Evolutionary conservation across 352 stramenopile genomes (phyloP).

Genomic region (Hyaloperonospora arabidopsidis): DNA sequence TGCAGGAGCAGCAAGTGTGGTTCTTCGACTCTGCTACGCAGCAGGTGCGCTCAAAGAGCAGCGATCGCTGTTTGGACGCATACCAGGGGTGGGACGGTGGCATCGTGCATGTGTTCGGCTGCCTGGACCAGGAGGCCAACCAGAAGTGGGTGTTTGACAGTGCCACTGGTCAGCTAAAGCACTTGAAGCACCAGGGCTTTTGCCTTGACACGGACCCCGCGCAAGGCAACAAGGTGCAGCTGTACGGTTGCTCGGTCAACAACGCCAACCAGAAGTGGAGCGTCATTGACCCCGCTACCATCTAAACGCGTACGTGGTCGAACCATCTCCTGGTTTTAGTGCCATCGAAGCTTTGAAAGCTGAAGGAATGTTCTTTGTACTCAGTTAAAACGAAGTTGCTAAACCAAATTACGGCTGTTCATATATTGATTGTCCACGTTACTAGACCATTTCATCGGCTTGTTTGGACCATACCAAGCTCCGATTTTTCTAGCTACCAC

Average conservation of each 20-base stretch:
- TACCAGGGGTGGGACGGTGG: conserved; percentile 43
- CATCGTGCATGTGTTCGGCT: conserved; percentile 48
- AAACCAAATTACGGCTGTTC: too few relatives aligned
- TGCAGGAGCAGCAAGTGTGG: conserved; percentile 52
- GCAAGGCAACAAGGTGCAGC: conserved; percentile 47
- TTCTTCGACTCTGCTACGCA: conserved; percentile 48
- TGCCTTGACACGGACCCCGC: conserved; percentile 47
- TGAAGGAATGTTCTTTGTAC: too few relatives aligned
- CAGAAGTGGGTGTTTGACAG: conserved; percentile 63
- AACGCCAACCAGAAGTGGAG: conserved; percentile 56
- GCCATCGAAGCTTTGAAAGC: too few relatives aligned
- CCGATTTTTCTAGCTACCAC: too few relatives aligned
- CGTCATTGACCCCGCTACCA: conserved; percentile 1
- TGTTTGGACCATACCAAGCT: too few relatives aligned
- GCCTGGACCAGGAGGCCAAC: conserved; percentile 44
- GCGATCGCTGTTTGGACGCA: conserved; percentile 54
- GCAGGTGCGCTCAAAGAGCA: conserved; percentile 59
- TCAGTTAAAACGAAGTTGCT: too few relatives aligned
- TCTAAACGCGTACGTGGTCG: not conserved
- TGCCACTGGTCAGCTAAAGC: conserved; percentile 34
- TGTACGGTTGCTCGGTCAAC: conserved; percentile 45
- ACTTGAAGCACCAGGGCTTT: conserved; percentile 39
- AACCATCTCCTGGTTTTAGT: too few relatives aligned
- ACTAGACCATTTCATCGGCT: too few relatives aligned
- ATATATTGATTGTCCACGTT: too few relatives aligned